Percentiles rank a stretch among this genome's conserved stretches.
Evolutionary conservation across 306 rosid genomes (phyloP).

Genomic region (Castanea sativa): DNA sequence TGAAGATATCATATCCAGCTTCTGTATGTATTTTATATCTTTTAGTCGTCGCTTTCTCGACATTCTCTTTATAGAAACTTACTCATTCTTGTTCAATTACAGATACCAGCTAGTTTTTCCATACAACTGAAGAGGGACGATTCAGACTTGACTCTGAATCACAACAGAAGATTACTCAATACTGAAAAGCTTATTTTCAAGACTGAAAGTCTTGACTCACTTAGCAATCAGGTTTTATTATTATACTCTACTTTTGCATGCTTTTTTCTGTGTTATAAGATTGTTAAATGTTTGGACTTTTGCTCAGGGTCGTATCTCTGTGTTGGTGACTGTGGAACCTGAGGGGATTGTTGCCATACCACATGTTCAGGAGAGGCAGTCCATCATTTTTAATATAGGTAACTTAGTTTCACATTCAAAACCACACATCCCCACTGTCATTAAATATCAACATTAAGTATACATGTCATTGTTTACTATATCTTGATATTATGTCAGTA

Average conservation of each 20-base stretch:
- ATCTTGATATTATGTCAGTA: neutral
- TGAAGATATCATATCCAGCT: slow-evolving; percentile 98
- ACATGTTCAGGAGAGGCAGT: slow-evolving; percentile 53
- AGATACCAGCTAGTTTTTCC: slow-evolving; percentile 81
- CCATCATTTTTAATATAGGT: slow-evolving; percentile 81
- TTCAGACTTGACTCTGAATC: slow-evolving; percentile 26
- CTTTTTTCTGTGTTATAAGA: neutral
- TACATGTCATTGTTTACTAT: neutral
- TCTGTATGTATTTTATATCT: slow-evolving; percentile 65
- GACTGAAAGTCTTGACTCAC: slow-evolving; percentile 21
- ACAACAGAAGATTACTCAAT: slow-evolving; percentile 72
- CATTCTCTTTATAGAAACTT: slow-evolving; percentile 28
- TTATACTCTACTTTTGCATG: neutral
- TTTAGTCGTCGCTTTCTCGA: slow-evolving; percentile 18
- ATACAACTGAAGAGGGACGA: slow-evolving; percentile 58
- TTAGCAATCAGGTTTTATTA: slow-evolving; percentile 41
- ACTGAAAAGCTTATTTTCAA: slow-evolving; percentile 85
- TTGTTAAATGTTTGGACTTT: slow-evolving; percentile 9
- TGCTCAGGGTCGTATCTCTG: slow-evolving; percentile 42
- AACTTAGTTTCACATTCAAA: slow-evolving; percentile 7
- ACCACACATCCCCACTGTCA: neutral
- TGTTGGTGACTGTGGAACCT: slow-evolving; percentile 68
- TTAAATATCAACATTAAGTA: neutral
- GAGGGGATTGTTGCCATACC: slow-evolving; percentile 80
- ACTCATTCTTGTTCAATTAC: slow-evolving; percentile 21